Evolutionary conservation across 192 early-diverging fungal genomes (phyloP).

Genomic region (Gryganskiella cystojenkinii): DNA sequence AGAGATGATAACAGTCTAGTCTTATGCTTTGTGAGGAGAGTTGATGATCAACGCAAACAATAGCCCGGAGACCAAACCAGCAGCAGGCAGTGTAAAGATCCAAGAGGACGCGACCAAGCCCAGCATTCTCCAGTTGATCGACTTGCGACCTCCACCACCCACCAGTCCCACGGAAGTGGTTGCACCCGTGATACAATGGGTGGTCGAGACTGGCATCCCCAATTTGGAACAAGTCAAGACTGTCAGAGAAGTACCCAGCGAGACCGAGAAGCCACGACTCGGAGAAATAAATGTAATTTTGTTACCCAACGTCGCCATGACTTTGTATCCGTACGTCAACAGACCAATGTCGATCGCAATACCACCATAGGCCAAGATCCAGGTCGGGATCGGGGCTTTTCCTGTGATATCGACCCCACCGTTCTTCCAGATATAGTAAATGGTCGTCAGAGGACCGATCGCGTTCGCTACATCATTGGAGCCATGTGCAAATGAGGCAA

Average conservation of each 20-base stretch:
- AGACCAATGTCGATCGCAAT: conserved; percentile 82
- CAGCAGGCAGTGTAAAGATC: conserved; percentile 80
- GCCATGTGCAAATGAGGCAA: conserved; percentile 90
- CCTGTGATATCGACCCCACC: conserved; percentile 54
- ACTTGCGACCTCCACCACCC: conserved; percentile 66
- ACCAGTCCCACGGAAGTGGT: conserved; percentile 77
- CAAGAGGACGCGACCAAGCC: conserved; percentile 73
- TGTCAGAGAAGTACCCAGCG: conserved; percentile 82
- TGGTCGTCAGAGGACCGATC: conserved; percentile 80
- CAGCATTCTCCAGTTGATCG: conserved; percentile 83
- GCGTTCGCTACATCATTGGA: conserved; percentile 92
- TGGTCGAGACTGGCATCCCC: conserved; percentile 89
- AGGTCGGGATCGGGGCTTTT: conserved; percentile 72
- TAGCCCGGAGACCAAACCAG: conserved; percentile 73
- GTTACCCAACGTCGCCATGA: conserved; percentile 86
- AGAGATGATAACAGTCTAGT: no score
- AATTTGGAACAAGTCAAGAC: conserved; percentile 86
- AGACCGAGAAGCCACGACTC: conserved; percentile 83
- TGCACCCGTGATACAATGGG: conserved; percentile 88
- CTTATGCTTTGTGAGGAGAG: conserved; percentile 50
- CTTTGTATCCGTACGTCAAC: conserved; percentile 74
- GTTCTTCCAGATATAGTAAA: conserved; percentile 70
- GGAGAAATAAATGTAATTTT: conserved; percentile 87
- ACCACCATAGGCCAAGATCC: conserved; percentile 83
- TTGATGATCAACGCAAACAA: conserved; percentile 72